Base-by-base conservation (phyloP, 2,329 filamentous ascomycete genomes). In the Xylaria sp. region DNA sequence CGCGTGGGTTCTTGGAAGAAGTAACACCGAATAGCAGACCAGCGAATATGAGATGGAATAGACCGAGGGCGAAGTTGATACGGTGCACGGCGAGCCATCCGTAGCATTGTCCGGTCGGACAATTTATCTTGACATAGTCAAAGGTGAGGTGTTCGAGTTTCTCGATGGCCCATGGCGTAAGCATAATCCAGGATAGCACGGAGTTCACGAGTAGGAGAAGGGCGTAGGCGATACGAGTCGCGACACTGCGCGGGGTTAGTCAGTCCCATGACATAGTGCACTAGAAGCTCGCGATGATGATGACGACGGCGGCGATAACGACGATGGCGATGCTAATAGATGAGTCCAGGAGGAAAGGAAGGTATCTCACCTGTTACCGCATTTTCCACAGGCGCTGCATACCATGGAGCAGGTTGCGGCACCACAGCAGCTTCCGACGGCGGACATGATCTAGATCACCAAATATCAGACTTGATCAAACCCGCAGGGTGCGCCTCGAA, bases 171-270 rank as follows among this genome's bases (percentile, higher is more conserved):
- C 94, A 99, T 56, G 92, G 91, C 19, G 94, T 99, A 78, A 99
- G 91, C 91, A 97, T 96, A 68, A 99, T 91, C 94, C 94, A 99
- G 42, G 94, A 93, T 55, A 97, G 75, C 65, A 97, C 96, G 60
- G 93, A 97, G 82, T 99, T 99, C 76, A 97, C 78, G 66, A 99
- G 86, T 58, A 99, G 89, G 64, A 99, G 88, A 71, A 97, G 85
- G 65, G 94, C 92, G 74, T 96, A 97, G 71, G 90, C 93, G 78
- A 97, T 95, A 79, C 94, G 91, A 67, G 94, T 99, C 59, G 92
- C 92, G 78, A 97, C 92, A 77, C 92, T 95, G 67, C 49, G 39
- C 16, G 47, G 5, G 19, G 37, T 3, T 44, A 66, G 37, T 42
- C 8, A 42, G 37, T 30, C 4, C 23, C 23, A 30, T 68, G 16